Evolutionary conservation across 768 basidiomycete genomes (phyloP).

Genomic region (Calocybe indica): DNA sequence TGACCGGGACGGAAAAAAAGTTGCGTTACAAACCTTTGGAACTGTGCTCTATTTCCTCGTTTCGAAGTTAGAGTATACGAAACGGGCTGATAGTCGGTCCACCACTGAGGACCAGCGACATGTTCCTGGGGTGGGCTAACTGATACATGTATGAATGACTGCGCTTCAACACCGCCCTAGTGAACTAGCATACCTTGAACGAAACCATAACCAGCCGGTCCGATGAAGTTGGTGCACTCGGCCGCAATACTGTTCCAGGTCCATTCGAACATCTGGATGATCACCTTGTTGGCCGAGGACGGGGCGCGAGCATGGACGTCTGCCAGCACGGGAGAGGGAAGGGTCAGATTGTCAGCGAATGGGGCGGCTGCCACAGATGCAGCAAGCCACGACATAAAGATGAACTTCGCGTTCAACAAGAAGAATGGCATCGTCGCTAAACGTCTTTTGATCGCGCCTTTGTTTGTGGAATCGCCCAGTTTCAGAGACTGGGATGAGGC

Average conservation of each 20-base stretch:
- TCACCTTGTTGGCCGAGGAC: constrained; percentile 37
- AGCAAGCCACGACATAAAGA: neutral
- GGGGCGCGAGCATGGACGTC: constrained; percentile 15
- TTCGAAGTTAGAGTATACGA: constrained; percentile 64
- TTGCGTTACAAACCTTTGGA: constrained; percentile 22
- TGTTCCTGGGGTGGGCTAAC: constrained; percentile 55
- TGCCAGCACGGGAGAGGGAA: neutral
- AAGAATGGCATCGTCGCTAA: constrained; percentile 26
- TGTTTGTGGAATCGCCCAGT: no score
- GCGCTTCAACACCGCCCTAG: no score
- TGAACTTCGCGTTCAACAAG: constrained; percentile 27
- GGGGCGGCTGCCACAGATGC: constrained; percentile 1
- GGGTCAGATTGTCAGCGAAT: constrained; percentile 2
- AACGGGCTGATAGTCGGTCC: constrained; percentile 71
- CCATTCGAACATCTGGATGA: constrained; percentile 73
- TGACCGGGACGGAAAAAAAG: constrained; percentile 7
- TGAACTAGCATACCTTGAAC: constrained; percentile 48
- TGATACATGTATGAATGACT: constrained; percentile 4
- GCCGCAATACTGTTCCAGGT: constrained; percentile 51
- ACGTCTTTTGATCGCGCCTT: no score
- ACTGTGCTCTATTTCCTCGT: constrained; percentile 54
- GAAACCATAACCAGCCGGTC: constrained; percentile 65
- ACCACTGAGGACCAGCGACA: constrained; percentile 56
- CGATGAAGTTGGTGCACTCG: constrained; percentile 62
- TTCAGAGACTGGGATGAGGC: no score